Evolutionary conservation across 345 rosid species (phyloP).

Genomic region (Rhodomyrtus tomentosa): DNA sequence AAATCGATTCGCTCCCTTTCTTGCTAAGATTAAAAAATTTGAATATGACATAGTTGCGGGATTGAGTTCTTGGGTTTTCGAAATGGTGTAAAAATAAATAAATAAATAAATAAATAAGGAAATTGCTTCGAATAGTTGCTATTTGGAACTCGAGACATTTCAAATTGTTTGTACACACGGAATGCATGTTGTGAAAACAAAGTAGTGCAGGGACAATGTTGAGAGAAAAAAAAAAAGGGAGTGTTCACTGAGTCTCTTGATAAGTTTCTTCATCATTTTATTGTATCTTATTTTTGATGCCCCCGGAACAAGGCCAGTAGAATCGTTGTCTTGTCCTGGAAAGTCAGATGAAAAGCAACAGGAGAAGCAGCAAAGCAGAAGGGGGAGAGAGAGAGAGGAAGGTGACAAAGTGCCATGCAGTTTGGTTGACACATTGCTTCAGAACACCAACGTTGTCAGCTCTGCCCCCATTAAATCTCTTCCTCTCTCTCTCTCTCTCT

Average conservation of each 20-base stretch:
- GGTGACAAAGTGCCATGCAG: conserved; percentile 13
- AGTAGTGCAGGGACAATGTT: not conserved
- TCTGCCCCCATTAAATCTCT: not conserved
- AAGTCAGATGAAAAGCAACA: not conserved
- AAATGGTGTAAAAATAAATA: not conserved
- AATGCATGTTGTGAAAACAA: not conserved
- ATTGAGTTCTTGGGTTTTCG: not conserved
- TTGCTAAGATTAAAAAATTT: too few relatives aligned
- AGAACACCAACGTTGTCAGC: not conserved
- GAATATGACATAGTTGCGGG: too few relatives aligned
- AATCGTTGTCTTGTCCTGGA: not conserved
- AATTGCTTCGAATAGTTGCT: not conserved
- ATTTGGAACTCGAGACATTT: not conserved
- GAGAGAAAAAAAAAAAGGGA: not conserved
- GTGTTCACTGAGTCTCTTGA: not conserved
- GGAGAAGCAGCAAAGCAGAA: not conserved
- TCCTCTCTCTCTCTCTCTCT: too few relatives aligned
- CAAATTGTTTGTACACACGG: not conserved
- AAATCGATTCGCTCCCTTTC: not conserved
- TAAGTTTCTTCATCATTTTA: not conserved
- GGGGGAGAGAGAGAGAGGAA: not conserved
- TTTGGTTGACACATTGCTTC: conserved; percentile 13
- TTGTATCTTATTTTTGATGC: not conserved
- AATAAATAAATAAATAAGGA: not conserved
- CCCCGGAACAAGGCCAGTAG: not conserved